Base-by-base conservation (phyloP, 2,329 filamentous ascomycete species). In the Colletotrichum agaves region DNA sequence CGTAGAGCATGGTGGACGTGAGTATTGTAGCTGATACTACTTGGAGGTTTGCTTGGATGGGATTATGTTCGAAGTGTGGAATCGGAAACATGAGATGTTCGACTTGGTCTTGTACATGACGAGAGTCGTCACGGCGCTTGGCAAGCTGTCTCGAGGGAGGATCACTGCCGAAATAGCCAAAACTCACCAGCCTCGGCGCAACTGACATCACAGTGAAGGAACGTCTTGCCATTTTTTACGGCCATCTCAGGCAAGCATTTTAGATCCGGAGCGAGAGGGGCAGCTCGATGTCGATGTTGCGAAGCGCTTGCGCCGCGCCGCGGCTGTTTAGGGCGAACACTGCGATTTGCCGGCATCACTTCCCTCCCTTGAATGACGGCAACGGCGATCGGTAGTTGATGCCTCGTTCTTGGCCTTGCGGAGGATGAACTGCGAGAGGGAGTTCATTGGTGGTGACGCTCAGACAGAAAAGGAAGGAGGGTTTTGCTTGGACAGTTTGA, bases 331-430 rank as follows among this genome's bases (percentile, higher is more conserved):
- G 10, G 46, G 63, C 11, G 41, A 50, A 50, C 39, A 5, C 37
- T 58, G 52, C 44, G 52, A 43, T 56, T 56, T 33, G 43, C 50
- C 39, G 43, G 43, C 11, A 15, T 27, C 5, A 8, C 52, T 63
- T 7, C 10, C 17, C n/a, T n/a, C n/a, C 23, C 52, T 37, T 43
- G 23, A 17, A 27, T 37, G 19, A 49, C 61, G 63, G 63, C 60
- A 63, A 39, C 21, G n/a, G 17, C 43, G n/a, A 13, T 58, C 53
- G 53, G 37, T 44, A 44, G 37, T 57, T 57, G 53, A 57, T 13
- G 33, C 53, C 53, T 27, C 4, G 39, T 5, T 33, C 57, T 61
- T 65, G 57, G 39, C 21, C 17, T n/a, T 55, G 5, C 5, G 21
- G n/a, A 53, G 23, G 33, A 21, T 52, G 21, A 2, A 61, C 47